Evolutionary conservation across 2,329 filamentous ascomycete genomes (phyloP).

Genomic region (Talaromyces sp.): DNA sequence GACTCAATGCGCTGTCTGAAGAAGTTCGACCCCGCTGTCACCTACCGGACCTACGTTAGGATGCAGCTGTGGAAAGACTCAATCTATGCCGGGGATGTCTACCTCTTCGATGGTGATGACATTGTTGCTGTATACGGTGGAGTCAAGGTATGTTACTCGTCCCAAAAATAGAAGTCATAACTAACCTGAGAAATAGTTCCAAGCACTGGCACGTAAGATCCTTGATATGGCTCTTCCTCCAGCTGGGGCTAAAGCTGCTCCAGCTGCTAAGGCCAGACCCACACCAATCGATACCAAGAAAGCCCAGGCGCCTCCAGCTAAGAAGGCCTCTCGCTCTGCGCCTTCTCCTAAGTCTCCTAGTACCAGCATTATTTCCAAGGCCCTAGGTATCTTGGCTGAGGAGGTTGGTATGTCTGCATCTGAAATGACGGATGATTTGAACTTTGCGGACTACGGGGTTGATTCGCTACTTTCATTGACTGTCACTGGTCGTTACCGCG

Average conservation of each 20-base stretch:
- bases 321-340: conserved; percentile 30
- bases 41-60: conserved; percentile 63
- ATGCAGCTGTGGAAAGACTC: conserved; percentile 59
- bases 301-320: conserved; percentile 25
- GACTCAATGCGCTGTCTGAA: conserved; percentile 61
- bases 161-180: not conserved
- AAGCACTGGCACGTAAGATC: conserved; percentile 44
- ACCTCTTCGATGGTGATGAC: conserved; percentile 62
- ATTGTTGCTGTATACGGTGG: conserved; percentile 56
- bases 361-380: conserved; percentile 35
- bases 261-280: conserved; percentile 21
- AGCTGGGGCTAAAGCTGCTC: conserved; percentile 27
- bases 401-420: conserved; percentile 60
- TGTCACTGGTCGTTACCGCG: conserved; percentile 64
- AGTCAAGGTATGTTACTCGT: conserved; percentile 44
- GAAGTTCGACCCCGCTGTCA: conserved; percentile 54
- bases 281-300: conserved; percentile 33
- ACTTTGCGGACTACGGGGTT: conserved; percentile 64
- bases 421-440: conserved; percentile 62
- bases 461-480: conserved; percentile 65
- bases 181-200: conserved; percentile 37
- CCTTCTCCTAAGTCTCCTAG: conserved; percentile 33
- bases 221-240: conserved; percentile 47
- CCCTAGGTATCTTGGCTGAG: conserved; percentile 44
- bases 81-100: conserved; percentile 62